Percentiles rank a stretch among this genome's conserved stretches.
Evolutionary conservation across 495 filamentous ascomycete species (phyloP).

Genomic region (Aspergillus kassunensis): DNA sequence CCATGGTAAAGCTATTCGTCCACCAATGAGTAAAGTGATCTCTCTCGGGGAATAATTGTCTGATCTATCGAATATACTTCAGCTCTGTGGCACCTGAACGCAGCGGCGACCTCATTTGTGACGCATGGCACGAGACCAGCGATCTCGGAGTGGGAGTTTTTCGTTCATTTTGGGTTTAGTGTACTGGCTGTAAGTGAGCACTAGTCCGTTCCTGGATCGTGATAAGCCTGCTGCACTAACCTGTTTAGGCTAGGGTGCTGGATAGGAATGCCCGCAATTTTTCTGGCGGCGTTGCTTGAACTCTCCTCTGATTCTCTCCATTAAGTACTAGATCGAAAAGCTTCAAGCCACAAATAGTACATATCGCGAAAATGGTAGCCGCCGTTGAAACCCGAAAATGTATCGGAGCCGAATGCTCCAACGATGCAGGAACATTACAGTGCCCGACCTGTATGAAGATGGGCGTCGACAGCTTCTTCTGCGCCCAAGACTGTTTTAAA

Average conservation of each 20-base stretch:
- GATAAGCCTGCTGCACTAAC: too few species aligned
- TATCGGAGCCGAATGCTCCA: conserved; percentile 72
- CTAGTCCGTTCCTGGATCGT: too few species aligned
- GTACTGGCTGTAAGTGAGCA: too few species aligned
- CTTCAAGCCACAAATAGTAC: not conserved
- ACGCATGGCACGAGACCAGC: conserved; percentile 7
- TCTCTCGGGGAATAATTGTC: not conserved
- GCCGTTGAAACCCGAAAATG: conserved; percentile 54
- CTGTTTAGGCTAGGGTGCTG: not conserved
- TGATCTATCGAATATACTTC: not conserved
- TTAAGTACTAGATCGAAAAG: not conserved
- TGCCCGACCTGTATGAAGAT: conserved; percentile 92
- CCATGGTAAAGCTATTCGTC: not conserved
- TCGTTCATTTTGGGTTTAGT: conserved; percentile 3
- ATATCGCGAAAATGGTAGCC: conserved; percentile 7
- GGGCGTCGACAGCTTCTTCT: conserved; percentile 91
- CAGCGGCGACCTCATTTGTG: not conserved
- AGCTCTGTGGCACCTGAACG: not conserved
- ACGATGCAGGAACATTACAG: conserved; percentile 78
- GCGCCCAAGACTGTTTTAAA: conserved; percentile 98
- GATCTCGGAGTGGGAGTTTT: not conserved
- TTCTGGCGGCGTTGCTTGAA: not conserved
- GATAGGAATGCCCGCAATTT: not conserved
- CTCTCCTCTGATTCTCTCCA: not conserved
- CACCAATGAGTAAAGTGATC: not conserved